Conservation (phyloP, 768 basidiomycete species). For the Phanerochaete sordida region DNA sequence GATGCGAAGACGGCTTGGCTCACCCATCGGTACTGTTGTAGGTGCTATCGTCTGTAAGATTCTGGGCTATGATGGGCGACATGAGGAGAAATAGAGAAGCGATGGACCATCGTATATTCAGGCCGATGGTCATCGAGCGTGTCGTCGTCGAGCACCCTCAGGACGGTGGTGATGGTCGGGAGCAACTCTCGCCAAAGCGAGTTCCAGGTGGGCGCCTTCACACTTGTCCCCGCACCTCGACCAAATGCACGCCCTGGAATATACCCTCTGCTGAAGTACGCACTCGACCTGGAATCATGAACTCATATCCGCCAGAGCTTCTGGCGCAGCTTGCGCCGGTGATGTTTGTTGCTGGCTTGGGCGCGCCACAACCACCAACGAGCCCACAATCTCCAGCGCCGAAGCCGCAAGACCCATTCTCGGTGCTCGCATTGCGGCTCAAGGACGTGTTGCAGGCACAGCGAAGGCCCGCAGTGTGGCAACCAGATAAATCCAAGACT, state of each 20-base stretch:
- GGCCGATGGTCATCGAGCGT: background rate
- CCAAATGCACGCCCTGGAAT: background rate
- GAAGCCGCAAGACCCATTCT: conserved; percentile 57
- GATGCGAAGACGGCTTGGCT: background rate
- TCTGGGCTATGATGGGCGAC: background rate
- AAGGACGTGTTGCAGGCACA: conserved; percentile 66
- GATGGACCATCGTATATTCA: background rate
- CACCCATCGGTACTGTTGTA: conserved; percentile 3
- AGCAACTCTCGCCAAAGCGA: background rate
- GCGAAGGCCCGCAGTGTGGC: conserved; percentile 65
- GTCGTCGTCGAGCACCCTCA: background rate
- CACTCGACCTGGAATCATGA: conserved; percentile 47
- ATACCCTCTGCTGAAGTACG: background rate
- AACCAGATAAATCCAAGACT: conserved; percentile 63
- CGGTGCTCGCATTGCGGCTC: conserved; percentile 53
- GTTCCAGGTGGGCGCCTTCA: background rate
- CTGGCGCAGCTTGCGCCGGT: conserved; percentile 87
- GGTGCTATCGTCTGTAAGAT: background rate
- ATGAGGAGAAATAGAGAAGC: background rate
- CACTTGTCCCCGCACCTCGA: background rate
- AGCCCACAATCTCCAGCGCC: conserved; percentile 23
- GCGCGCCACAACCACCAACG: conserved; percentile 16
- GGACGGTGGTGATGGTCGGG: conserved; percentile 1
- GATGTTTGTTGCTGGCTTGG: conserved; percentile 90
- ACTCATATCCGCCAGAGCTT: conserved; percentile 89